Evolutionary conservation across 768 basidiomycete genomes (phyloP), one percentile per base, ranked within the genome.

Genomic region (Tylopilus plumbeoviolaceoides): DNA sequence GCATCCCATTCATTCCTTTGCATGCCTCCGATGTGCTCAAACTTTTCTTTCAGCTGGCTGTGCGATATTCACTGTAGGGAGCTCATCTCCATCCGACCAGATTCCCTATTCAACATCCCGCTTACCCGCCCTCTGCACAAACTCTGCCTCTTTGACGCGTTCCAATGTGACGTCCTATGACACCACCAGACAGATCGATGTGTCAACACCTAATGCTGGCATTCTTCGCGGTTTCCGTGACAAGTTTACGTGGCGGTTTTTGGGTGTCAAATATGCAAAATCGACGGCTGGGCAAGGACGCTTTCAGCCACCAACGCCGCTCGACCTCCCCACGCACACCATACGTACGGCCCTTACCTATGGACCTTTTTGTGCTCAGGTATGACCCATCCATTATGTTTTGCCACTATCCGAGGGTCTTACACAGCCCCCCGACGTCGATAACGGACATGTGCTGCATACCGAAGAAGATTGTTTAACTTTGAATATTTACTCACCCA

Each of bases 331-430:
- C 17, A 30, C 43, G 20, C 17, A 55, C 7, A 45, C 44, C 3
- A 15, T 54, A 18, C 50, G 51, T 25, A 17, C 33, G 4, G 53
- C 58, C 11, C 39, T 53, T 17, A 15, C 41, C 7, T 56, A 65
- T 25, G 61, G 63, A 25, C 58, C 57, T 8, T 43, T 40, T 21
- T 64, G 63, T 33, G 63, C 60, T 8, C 60, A 54, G 54, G 62
- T 54, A 49, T 4, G 55, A 25, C 10, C 17, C 2, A 21, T 18
- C 2, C n/a, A 41, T 35, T 10, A 11, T 12, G 5, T n/a, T 20
- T 21, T 12, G 20, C 27, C 21, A 10, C 39, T 17, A 15, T 38
- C 31, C 21, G 11, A 41, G 18, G 30, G 0, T 2, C 25, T 43
- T 31, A 2, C 17, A 9, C 41, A 64, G 59, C 46, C 62, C 14